A percentile compares a stretch with the other conserved stretches of the same genome.
Evolutionary conservation across 23 red algal species (phyloP).

Genomic region (Gracilariopsis chorda): DNA sequence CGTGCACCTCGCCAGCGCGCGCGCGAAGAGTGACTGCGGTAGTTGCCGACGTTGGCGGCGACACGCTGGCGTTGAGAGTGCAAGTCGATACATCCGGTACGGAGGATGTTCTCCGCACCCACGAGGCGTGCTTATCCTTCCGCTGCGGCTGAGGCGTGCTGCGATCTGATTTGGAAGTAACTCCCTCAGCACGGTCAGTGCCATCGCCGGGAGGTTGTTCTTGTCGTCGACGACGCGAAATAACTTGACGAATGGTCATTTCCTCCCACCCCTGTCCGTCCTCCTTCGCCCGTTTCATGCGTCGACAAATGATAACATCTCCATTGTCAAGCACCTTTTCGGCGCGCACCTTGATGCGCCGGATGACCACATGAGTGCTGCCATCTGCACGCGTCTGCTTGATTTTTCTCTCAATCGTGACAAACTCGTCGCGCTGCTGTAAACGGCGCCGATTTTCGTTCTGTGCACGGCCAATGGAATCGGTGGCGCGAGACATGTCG

Average conservation of each 20-base stretch:
- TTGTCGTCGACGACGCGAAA: neutral
- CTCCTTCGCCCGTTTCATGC: slow-evolving; percentile 3
- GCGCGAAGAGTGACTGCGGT: no score
- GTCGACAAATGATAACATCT: slow-evolving; percentile 28
- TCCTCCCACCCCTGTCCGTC: slow-evolving; percentile 10
- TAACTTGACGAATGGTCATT: slow-evolving; percentile 26
- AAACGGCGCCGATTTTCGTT: neutral
- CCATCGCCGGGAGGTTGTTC: no score
- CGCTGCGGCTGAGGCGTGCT: neutral
- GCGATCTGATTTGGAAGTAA: neutral
- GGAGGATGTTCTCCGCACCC: neutral
- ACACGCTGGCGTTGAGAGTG: no score
- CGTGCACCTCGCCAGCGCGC: no score
- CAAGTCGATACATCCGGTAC: neutral
- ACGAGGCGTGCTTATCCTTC: neutral
- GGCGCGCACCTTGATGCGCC: slow-evolving; percentile 6
- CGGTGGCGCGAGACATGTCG: neutral
- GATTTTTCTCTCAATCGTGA: slow-evolving; percentile 27
- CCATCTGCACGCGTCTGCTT: slow-evolving; percentile 32
- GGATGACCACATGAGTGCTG: neutral
- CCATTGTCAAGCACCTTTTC: slow-evolving; percentile 43
- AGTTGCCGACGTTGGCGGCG: no score
- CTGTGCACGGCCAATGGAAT: neutral
- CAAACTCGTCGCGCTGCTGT: neutral
- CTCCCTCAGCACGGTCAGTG: neutral